Percentiles rank a stretch among this genome's conserved stretches.
Conservation (phyloP, 805 yeast species). For the Candida boleticola region DNA sequence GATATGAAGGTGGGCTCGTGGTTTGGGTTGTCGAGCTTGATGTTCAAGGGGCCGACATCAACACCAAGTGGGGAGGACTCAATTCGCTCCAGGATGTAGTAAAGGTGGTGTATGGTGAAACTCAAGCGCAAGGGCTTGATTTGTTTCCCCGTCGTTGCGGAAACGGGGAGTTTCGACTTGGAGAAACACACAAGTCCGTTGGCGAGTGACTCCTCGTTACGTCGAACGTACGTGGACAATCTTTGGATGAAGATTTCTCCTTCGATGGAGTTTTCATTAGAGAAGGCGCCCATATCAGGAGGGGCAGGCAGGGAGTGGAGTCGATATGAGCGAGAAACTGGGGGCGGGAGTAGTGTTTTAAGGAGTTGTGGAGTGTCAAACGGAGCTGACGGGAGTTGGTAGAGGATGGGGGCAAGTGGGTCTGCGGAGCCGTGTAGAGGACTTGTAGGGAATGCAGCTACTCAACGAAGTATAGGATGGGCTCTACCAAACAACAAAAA, state of each 20-base stretch:
- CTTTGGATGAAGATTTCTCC: constrained; percentile 59
- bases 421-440: no score
- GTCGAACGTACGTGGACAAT: constrained; percentile 49
- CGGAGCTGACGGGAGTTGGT: no score
- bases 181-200: constrained; percentile 56
- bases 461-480: no score
- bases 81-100: constrained; percentile 58
- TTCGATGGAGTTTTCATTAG: constrained; percentile 41
- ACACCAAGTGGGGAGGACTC: constrained; percentile 45
- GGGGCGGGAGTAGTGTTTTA: not conserved
- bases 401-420: no score
- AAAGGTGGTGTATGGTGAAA: constrained; percentile 62
- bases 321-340: not conserved
- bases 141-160: constrained; percentile 14
- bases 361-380: no score
- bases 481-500: no score
- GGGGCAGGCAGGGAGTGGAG: constrained; percentile 1
- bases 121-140: constrained; percentile 55
- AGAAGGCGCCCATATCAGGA: constrained; percentile 20
- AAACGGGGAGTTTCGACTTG: constrained; percentile 23
- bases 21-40: constrained; percentile 57
- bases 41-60: constrained; percentile 61
- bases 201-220: constrained; percentile 58
- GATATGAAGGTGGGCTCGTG: constrained; percentile 55
- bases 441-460: no score